Conservation (phyloP, 2,329 filamentous ascomycete species). For the Aspergillus pseudotamarii region DNA sequence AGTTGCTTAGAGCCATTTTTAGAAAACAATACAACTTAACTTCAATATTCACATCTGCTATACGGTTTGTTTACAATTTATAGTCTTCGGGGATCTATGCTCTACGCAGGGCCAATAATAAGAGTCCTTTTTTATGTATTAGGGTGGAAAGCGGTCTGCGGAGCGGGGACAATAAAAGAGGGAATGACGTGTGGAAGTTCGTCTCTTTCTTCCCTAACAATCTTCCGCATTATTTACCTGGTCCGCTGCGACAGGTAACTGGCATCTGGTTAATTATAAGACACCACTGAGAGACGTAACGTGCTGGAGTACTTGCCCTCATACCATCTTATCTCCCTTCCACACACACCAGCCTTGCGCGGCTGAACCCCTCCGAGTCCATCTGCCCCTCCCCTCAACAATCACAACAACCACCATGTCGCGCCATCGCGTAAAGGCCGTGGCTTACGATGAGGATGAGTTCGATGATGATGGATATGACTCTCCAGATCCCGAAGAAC, state of each 20-base stretch:
- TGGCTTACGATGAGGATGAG: conserved; percentile 48
- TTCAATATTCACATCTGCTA: not conserved
- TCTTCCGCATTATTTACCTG: not conserved
- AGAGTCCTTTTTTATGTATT: not conserved
- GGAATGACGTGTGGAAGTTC: conserved; percentile 36
- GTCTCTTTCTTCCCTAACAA: conserved; percentile 7
- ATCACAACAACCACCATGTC: conserved; percentile 39
- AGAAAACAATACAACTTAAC: not conserved
- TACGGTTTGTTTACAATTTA: not conserved
- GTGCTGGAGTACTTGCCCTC: not conserved
- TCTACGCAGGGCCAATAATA: not conserved
- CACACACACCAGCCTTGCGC: not conserved
- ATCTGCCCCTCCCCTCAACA: conserved; percentile 8
- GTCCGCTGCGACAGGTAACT: not conserved
- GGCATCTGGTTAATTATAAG: not conserved
- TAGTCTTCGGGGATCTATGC: not conserved
- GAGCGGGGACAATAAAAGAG: conserved; percentile 11
- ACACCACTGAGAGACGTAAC: not conserved
- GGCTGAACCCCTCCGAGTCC: not conserved
- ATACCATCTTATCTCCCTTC: not conserved
- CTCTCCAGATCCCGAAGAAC: conserved; percentile 47
- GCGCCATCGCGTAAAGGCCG: conserved; percentile 48
- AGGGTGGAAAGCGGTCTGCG: not conserved
- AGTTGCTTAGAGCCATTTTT: not conserved
- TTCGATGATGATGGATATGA: conserved; percentile 46